Conservation (phyloP, 495 filamentous ascomycete genomes). For the Entonaema liquescens region DNA sequence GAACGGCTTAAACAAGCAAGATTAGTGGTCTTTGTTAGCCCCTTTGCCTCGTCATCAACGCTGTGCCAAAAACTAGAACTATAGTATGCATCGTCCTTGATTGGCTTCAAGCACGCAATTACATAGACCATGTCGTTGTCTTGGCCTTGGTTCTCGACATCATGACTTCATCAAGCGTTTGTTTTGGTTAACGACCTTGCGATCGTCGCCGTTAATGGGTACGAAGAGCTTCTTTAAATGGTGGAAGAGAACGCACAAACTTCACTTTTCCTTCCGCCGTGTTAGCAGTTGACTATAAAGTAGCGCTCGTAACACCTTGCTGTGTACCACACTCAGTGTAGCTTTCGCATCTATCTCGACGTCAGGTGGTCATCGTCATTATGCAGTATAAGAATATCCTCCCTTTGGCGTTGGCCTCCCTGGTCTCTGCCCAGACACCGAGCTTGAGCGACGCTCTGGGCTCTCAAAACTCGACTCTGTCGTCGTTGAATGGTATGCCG, state of each 20-base stretch:
- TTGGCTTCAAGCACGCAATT: slow-evolving; percentile 26
- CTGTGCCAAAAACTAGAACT: slow-evolving; percentile 3
- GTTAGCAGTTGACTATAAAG: not conserved
- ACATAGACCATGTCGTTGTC: slow-evolving; percentile 4
- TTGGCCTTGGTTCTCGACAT: slow-evolving; percentile 30
- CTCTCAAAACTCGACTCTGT: slow-evolving; percentile 41
- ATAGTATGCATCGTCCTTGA: slow-evolving; percentile 7
- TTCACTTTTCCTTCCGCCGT: not conserved
- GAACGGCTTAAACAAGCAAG: slow-evolving; percentile 19
- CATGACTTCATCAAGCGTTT: slow-evolving; percentile 38
- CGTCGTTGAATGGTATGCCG: not conserved
- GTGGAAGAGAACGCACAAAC: not conserved
- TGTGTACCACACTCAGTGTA: not conserved
- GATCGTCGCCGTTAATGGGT: slow-evolving; percentile 7
- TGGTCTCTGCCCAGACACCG: slow-evolving; percentile 44
- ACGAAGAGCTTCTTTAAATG: slow-evolving; percentile 16
- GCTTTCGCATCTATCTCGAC: not conserved
- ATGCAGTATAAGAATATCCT: slow-evolving; percentile 53
- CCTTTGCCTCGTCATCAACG: slow-evolving; percentile 27
- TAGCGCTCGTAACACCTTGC: not conserved
- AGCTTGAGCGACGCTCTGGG: slow-evolving; percentile 50
- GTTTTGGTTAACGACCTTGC: slow-evolving; percentile 14
- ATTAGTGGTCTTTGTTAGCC: slow-evolving; percentile 8
- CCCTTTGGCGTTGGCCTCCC: slow-evolving; percentile 34
- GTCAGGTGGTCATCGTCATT: not conserved